Evolutionary conservation across 23 red algal genomes (phyloP), one percentile per base, ranked within the genome.

Genomic region (Gracilaria domingensis): DNA sequence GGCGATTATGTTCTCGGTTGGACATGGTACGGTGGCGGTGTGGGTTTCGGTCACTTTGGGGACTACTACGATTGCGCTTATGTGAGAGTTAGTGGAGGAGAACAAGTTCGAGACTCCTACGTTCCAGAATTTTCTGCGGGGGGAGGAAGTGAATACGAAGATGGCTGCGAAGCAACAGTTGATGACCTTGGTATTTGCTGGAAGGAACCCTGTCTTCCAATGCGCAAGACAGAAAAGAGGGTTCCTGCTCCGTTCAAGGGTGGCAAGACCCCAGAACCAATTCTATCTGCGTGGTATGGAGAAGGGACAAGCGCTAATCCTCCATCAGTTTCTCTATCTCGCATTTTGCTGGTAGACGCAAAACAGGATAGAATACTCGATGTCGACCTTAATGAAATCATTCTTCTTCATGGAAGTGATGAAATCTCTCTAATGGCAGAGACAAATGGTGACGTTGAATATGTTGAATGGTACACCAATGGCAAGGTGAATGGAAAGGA

Each of bases 1-100:
- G 89, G 89, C 30, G 89, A 80, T 36, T 93, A 93, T 39, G 89
- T 93, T 14, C 79, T 93, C 45, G 89, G 89, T 21, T 85, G 81
- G 80, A 78, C 69, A 13, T 93, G 89, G 89, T 93, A 93, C 40
- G 89, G 89, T 42, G 87, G 87, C 20, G 80, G 71, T 21, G 67
- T 66, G 0, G 80, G 81, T 13, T 53, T 75, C 30, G 89, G 89
- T 21, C 75, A 80, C 40, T 93, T 93, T 34, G 80, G 60, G 26
- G 89, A 93, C 49, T 93, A 93, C 64, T 93, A 79, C 60, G 49
- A 54, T 29, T 93, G 89, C 44, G 42, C 89, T 45, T 93, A 83
- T 85, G 89, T 93, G 2, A 53, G 48, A 39, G 40, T 88, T 28
- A 75, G 62, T 34, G 84, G 84, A 0, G 84, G 84, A 59, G 55